Conservation (phyloP, 352 stramenopile species). For the Globisporangium mamillatum region DNA sequence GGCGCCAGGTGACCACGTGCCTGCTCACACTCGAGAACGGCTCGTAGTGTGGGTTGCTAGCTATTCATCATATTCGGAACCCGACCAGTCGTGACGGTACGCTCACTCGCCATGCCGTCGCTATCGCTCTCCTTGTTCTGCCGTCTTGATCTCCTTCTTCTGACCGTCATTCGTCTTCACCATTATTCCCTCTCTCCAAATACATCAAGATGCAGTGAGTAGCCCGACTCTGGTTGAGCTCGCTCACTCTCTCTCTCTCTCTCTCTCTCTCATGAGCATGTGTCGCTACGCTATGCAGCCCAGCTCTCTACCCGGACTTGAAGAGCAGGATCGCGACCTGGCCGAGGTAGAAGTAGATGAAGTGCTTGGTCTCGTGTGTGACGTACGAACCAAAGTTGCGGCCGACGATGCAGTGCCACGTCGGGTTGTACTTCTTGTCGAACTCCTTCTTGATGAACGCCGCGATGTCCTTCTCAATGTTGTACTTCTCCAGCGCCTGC, state of each 20-base stretch:
- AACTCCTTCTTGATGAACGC: constrained; percentile 93
- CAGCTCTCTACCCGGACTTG: constrained; percentile 79
- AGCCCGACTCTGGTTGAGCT: background rate
- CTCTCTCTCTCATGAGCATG: background rate
- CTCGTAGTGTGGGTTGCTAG: no score
- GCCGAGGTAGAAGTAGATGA: constrained; percentile 96
- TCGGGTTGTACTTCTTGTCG: constrained; percentile 92
- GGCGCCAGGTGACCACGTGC: background rate
- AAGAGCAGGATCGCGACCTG: constrained; percentile 93
- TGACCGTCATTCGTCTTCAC: background rate
- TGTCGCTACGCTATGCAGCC: background rate
- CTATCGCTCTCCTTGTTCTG: background rate
- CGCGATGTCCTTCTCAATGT: constrained; percentile 97
- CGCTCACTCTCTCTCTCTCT: background rate
- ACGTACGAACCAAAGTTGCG: constrained; percentile 94
- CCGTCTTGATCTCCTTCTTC: constrained; percentile 1
- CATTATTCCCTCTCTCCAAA: background rate
- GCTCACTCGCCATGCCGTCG: background rate
- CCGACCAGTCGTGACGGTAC: background rate
- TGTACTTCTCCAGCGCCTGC: constrained; percentile 98
- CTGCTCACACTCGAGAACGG: background rate
- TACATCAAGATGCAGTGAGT: background rate
- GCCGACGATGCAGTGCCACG: constrained; percentile 95
- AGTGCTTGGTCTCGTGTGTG: constrained; percentile 93
- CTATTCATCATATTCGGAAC: background rate